Base-by-base conservation (phyloP, 2,329 filamentous ascomycete genomes). In the Aureobasidium sp. region DNA sequence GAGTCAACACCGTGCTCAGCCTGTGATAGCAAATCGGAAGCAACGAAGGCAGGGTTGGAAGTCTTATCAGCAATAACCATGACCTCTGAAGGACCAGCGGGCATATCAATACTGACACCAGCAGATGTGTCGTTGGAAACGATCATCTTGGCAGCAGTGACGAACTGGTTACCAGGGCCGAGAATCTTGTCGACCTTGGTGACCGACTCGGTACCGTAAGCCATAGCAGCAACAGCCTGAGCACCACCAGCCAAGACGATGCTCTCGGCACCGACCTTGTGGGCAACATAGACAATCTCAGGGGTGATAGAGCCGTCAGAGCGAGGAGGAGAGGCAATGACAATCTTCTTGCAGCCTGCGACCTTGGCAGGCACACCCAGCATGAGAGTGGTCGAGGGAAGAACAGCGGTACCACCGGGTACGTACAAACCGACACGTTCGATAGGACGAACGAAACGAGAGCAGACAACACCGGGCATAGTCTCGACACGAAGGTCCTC, bases 121-220 rank as follows among this genome's bases (percentile, higher is more conserved):
- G 94, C 94, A 63, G 91, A 95, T 47, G 94, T 97, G 73, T 99
- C 94, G 75, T 99, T 99, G 75, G 88, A 90, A 48, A 99, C 94
- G 68, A 92, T 83, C 94, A 99, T 99, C 83, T 99, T 99, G 58
- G 90, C 94, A 0, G 94, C 94, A 0, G 94, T 99, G 44, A 99
- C 94, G 72, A 97, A 99, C 75, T 97, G 94, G 77, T 99, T 99
- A 39, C 94, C 94, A 3, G 94, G 94, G 0, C 94, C 94, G 13
- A 97, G 85, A 68, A 99, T 97, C 84, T 99, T 99, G 81, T 99
- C 94, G 8, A 99, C 94, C 79, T 99, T 99, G 74, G 81, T 90
- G 55, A 99, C 85, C 68, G 87, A 93, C 76, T 97, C 89, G 0
- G 94, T 99, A 51, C 94, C 94, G 76, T 99, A 99, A 2, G 94